These are phyloP conservation scores for Vicia villosa DNA, from an alignment of 306 rosid genomes.

Conservation along the genomic window DNA sequence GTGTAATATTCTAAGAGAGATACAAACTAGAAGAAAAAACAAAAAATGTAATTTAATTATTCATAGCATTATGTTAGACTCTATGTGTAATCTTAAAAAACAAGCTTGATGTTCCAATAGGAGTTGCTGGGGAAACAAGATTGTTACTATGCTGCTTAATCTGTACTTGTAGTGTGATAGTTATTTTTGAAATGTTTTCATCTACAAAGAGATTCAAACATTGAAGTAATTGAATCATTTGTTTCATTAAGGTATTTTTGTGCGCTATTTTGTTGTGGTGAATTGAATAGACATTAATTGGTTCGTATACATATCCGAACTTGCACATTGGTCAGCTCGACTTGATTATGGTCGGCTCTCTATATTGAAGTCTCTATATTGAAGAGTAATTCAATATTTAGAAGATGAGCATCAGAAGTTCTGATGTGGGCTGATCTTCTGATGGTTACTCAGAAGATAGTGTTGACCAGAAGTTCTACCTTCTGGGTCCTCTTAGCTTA, in stretches of 20 bases:
- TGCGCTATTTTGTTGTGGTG: background rate
- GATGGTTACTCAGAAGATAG: no score
- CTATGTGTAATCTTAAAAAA: conserved; percentile 38
- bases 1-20: conserved; percentile 41
- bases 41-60: conserved; percentile 39
- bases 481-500: no score
- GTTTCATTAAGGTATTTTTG: conserved; percentile 7
- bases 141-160: conserved; percentile 25
- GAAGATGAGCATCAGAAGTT: no score
- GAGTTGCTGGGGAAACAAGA: conserved; percentile 39
- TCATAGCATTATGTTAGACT: conserved; percentile 44
- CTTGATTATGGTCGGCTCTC: no score
- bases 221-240: conserved; percentile 35
- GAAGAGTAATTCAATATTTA: no score
- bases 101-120: conserved; percentile 41
- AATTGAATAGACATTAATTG: no score
- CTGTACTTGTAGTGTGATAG: conserved; percentile 30
- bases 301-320: no score
- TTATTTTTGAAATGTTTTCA: conserved; percentile 33
- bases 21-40: conserved; percentile 35
- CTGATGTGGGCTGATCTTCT: no score
- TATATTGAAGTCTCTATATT: no score
- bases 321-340: no score
- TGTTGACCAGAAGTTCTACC: no score
- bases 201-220: no score